These are phyloP conservation scores for Mycena vulgaris DNA, from an alignment of 768 basidiomycete species.

Conservation along the genomic window DNA sequence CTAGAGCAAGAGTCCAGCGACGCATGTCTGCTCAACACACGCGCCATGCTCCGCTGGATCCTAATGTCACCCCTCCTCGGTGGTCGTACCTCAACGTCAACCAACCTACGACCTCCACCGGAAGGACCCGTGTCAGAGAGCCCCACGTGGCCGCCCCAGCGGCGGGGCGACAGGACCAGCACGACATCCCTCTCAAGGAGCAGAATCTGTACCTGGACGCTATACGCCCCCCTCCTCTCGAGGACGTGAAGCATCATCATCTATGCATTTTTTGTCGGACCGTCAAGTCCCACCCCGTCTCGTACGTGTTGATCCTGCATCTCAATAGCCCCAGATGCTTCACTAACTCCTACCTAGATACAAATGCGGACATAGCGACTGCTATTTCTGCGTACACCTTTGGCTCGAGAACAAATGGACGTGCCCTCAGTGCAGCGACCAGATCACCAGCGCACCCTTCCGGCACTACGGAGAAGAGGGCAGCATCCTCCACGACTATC, in stretches of 20 bases:
- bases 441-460: neutral
- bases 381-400: constrained; percentile 13
- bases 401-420: neutral
- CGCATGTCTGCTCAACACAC: too few relatives aligned
- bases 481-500: neutral
- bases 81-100: too few relatives aligned
- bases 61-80: too few relatives aligned
- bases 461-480: neutral
- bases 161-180: neutral
- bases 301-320: neutral
- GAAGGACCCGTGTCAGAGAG: neutral
- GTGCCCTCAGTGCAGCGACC: neutral
- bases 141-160: neutral
- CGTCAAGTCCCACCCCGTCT: neutral
- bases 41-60: too few relatives aligned
- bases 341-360: neutral
- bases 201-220: neutral
- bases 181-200: neutral
- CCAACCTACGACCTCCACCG: neutral
- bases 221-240: neutral
- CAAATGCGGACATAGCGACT: constrained; percentile 20
- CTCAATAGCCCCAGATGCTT: neutral
- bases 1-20: too few relatives aligned
- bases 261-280: neutral
- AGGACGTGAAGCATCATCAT: neutral